These are phyloP conservation scores for Pseudocercospora eumusae DNA, from an alignment of 2,329 filamentous ascomycete genomes.

Conservation along the genomic window DNA sequence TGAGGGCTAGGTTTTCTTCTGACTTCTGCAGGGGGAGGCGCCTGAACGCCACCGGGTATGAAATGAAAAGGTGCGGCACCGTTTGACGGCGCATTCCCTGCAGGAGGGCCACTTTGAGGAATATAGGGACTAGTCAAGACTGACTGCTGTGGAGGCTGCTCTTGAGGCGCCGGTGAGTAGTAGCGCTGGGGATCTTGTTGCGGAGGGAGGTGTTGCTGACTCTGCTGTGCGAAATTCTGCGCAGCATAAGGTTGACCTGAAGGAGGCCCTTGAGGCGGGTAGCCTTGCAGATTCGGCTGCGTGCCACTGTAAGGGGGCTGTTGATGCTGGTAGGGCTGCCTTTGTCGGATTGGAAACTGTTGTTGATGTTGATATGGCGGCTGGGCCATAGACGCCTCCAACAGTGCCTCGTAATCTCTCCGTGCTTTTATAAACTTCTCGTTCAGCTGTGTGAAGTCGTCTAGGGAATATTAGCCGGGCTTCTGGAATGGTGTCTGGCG, in stretches of 20 bases:
- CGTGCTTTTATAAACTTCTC: conserved; percentile 99
- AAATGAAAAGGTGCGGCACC: conserved; percentile 42
- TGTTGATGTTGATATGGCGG: conserved; percentile 56
- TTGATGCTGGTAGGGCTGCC: conserved; percentile 33
- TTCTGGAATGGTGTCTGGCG: neutral
- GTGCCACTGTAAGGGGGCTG: conserved; percentile 32
- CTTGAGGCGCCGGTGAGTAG: conserved; percentile 43
- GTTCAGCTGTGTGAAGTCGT: conserved; percentile 97
- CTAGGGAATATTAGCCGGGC: conserved; percentile 48
- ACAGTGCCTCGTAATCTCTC: conserved; percentile 90
- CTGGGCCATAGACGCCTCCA: conserved; percentile 95
- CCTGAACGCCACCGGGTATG: conserved; percentile 39
- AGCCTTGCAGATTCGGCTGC: conserved; percentile 42
- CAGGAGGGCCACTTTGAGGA: conserved; percentile 29
- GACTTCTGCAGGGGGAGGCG: conserved; percentile 26
- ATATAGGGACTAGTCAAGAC: conserved; percentile 33
- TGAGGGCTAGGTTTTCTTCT: conserved; percentile 37
- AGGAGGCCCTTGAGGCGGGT: conserved; percentile 40
- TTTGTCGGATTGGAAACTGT: conserved; percentile 45
- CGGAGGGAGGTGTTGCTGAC: conserved; percentile 35
- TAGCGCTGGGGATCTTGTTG: conserved; percentile 41
- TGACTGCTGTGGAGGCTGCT: conserved; percentile 36
- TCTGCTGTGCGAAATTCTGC: conserved; percentile 37
- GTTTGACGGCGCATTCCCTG: conserved; percentile 20
- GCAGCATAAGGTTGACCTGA: conserved; percentile 33